Evolutionary conservation across 164 flowering plant genomes (phyloP), one percentile per base, ranked within the genome.

Genomic region (Berberis vulgaris): DNA sequence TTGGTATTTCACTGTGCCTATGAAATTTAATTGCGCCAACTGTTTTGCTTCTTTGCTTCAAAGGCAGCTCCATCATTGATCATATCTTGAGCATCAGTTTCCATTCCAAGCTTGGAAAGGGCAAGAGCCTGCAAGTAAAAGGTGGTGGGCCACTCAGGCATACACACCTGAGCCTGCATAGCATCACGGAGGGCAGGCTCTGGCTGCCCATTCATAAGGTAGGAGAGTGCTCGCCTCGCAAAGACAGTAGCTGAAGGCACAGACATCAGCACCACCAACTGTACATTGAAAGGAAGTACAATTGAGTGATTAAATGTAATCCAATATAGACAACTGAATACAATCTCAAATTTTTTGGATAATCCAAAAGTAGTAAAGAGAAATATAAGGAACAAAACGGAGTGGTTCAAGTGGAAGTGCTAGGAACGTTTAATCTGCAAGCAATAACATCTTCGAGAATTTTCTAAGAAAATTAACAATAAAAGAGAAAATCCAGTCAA

Each of bases 61-160:
- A 95, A 85, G 26, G 91, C 60, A 12, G 99, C 92, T 6, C 97
- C 99, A 52, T 95, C 99, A 46, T 80, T 87, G 45, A 95, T 87
- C 97, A 91, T 95, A 79, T 95, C 99, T 67, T 87, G 96, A 4
- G 97, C 96, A 78, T 95, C 99, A 1, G 86, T 80, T 71, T 95
- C 97, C 97, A 95, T 95, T 62, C 97, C 96, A 5, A 95, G 97
- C 74, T 91, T 91, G 53, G 91, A 89, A 5, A 95, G 92, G 6
- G 97, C 93, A 26, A 89, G 84, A 43, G 99, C 96, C 76, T 95
- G 99, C 82, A 95, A 65, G 80, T 95, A 95, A 84, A 91, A 95
- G 45, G 97, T 91, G 3, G 94, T 89, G 1, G 99, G 97, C 99
- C 97, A 95, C 77, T 95, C 99, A 0, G 90, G 89, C 70, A 84